Evolutionary conservation across 1,284 basidiomycete genomes (phyloP).

Genomic region (Abortiporus biennis): DNA sequence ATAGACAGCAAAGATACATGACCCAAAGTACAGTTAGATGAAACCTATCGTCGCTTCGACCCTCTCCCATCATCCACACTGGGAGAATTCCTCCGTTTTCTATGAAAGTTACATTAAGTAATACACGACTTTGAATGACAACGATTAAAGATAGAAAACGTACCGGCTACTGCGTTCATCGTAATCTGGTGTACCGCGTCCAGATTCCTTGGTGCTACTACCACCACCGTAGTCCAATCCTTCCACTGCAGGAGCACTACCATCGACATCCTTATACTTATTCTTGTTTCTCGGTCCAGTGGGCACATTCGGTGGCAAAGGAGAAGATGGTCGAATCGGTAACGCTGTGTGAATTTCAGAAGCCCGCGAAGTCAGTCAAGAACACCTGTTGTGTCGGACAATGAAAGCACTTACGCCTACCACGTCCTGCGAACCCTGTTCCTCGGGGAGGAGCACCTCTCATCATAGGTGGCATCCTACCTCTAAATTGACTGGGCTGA

Average conservation of each 20-base stretch:
- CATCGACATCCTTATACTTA: constrained; percentile 82
- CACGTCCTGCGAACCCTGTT: constrained; percentile 25
- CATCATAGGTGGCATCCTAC: constrained; percentile 29
- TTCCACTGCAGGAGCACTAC: constrained; percentile 72
- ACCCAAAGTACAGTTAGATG: too few species aligned
- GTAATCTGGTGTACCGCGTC: constrained; percentile 24
- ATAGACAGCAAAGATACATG: too few species aligned
- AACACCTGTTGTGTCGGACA: background rate
- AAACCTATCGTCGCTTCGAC: constrained; percentile 28
- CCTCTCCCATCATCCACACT: constrained; percentile 24
- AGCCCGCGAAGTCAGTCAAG: constrained; percentile 16
- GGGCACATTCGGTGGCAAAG: constrained; percentile 75
- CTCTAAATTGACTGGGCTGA: too few species aligned
- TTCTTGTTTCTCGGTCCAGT: constrained; percentile 82
- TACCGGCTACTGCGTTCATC: constrained; percentile 14
- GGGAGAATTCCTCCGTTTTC: constrained; percentile 27
- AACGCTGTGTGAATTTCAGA: constrained; percentile 17
- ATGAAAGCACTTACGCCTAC: constrained; percentile 29
- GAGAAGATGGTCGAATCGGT: constrained; percentile 69
- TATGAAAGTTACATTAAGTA: constrained; percentile 8
- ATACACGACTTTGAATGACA: constrained; percentile 7
- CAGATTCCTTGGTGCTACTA: constrained; percentile 30
- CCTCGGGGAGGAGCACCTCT: constrained; percentile 29
- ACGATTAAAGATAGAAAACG: background rate
- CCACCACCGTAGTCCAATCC: constrained; percentile 79